These are phyloP conservation scores for Plasmodium inui DNA, from an alignment of 169 alveolate species.

Conservation along the genomic window DNA sequence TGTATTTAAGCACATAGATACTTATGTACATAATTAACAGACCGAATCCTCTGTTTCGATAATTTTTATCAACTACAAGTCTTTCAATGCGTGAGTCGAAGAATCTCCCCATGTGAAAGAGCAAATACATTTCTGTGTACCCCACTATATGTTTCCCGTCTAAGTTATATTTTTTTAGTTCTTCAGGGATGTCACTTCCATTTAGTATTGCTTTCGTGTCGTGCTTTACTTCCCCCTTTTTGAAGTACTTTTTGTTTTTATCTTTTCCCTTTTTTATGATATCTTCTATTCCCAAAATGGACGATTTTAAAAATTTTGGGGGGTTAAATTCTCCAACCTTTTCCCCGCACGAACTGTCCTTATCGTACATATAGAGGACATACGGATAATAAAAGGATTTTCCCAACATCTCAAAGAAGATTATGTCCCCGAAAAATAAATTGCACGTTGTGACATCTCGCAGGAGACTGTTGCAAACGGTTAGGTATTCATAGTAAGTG, in stretches of 20 bases:
- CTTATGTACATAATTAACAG: slow-evolving; percentile 74
- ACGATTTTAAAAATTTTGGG: slow-evolving; percentile 46
- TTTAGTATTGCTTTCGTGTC: slow-evolving; percentile 1
- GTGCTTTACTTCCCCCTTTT: neutral
- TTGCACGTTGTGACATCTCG: slow-evolving; percentile 69
- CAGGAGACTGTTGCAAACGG: slow-evolving; percentile 38
- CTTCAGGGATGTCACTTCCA: slow-evolving; percentile 10
- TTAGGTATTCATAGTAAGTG: slow-evolving; percentile 70
- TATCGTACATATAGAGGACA: slow-evolving; percentile 42
- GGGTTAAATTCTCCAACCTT: neutral
- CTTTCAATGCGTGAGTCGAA: slow-evolving; percentile 86
- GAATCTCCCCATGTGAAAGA: slow-evolving; percentile 85
- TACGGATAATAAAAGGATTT: slow-evolving; percentile 69
- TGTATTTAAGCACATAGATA: slow-evolving; percentile 76
- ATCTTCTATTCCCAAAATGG: slow-evolving; percentile 45
- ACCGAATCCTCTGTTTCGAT: slow-evolving; percentile 80
- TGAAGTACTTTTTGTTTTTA: slow-evolving; percentile 33
- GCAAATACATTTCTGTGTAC: slow-evolving; percentile 79
- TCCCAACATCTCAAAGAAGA: slow-evolving; percentile 70
- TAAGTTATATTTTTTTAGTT: slow-evolving; percentile 31
- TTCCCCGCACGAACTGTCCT: slow-evolving; percentile 1
- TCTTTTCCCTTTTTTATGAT: slow-evolving; percentile 53
- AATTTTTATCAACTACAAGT: slow-evolving; percentile 77
- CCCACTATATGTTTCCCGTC: slow-evolving; percentile 76
- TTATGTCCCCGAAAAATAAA: slow-evolving; percentile 25